A percentile compares a stretch with the other conserved stretches of the same genome.
These are phyloP conservation scores for Otatea glauca DNA, from an alignment of 176 grass and related monocot species.

Conservation along the genomic window DNA sequence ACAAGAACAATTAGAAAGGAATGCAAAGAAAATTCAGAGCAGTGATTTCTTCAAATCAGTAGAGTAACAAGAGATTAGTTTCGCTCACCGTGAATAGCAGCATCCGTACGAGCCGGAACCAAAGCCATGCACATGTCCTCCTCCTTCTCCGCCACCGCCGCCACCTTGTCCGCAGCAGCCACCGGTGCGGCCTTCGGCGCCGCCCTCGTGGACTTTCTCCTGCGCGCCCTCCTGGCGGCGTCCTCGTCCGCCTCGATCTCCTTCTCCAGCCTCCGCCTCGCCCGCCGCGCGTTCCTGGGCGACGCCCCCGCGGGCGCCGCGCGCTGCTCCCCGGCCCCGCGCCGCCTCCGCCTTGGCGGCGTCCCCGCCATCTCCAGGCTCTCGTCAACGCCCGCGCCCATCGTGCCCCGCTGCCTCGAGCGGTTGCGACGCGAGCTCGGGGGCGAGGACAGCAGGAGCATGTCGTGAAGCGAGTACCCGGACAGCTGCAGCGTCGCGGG, in stretches of 20 bases:
- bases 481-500: conserved; percentile 51
- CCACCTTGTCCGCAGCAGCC: conserved; percentile 39
- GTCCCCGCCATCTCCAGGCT: conserved; percentile 52
- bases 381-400: conserved; percentile 28
- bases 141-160: conserved; percentile 19
- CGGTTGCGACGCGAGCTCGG: conserved; percentile 43
- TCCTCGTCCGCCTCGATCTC: conserved; percentile 63
- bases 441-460: conserved; percentile 68
- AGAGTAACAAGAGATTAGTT: neutral
- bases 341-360: conserved; percentile 44
- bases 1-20: neutral
- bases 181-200: conserved; percentile 13
- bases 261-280: conserved; percentile 81
- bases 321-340: conserved; percentile 15
- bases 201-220: conserved; percentile 48
- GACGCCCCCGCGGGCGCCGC: conserved; percentile 44
- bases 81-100: too few species aligned
- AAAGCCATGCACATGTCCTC: conserved; percentile 52
- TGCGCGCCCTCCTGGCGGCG: conserved; percentile 47
- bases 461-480: conserved; percentile 60
- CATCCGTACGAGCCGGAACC: conserved; percentile 34
- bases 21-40: neutral
- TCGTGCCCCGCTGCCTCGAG: neutral
- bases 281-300: conserved; percentile 58
- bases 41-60: neutral